Evolutionary conservation across 805 yeast genomes (phyloP).

Genomic region (Lipomyces spencermartinsiae): DNA sequence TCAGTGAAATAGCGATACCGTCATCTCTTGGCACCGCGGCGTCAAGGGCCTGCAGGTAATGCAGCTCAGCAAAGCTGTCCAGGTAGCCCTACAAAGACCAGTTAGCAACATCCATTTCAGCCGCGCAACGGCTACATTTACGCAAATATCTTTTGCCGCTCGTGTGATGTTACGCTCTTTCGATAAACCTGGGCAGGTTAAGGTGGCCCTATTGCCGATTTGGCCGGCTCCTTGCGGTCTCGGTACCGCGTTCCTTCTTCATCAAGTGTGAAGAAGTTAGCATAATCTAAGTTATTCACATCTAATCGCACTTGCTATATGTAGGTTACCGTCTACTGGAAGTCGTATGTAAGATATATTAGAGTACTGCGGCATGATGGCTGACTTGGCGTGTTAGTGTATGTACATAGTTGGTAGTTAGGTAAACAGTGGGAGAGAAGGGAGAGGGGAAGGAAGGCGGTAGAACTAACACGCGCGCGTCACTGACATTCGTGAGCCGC

Average conservation of each 20-base stretch:
- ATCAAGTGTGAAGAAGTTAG: neutral
- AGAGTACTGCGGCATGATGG: neutral
- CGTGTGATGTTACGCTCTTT: slow-evolving; percentile 1
- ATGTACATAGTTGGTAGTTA: neutral
- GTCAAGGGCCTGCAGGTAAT: no score
- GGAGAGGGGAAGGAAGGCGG: slow-evolving; percentile 3
- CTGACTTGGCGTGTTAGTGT: neutral
- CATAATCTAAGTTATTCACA: neutral
- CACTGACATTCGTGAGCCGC: no score
- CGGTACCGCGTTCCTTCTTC: neutral
- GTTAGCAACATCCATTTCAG: no score
- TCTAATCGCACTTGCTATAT: neutral
- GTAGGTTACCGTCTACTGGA: neutral
- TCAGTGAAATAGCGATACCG: neutral
- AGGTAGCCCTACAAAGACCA: neutral
- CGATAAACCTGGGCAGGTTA: neutral
- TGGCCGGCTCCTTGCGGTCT: slow-evolving; percentile 1
- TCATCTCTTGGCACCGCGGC: slow-evolving; percentile 2
- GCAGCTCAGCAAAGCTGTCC: slow-evolving; percentile 4
- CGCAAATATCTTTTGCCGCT: neutral
- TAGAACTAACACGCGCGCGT: neutral
- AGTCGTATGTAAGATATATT: neutral
- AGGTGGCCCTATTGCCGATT: neutral
- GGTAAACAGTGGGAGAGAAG: neutral
- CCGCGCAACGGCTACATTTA: neutral